Base-by-base conservation (phyloP, 2,329 filamentous ascomycete species). In the Sphaerostilbella broomeana region DNA sequence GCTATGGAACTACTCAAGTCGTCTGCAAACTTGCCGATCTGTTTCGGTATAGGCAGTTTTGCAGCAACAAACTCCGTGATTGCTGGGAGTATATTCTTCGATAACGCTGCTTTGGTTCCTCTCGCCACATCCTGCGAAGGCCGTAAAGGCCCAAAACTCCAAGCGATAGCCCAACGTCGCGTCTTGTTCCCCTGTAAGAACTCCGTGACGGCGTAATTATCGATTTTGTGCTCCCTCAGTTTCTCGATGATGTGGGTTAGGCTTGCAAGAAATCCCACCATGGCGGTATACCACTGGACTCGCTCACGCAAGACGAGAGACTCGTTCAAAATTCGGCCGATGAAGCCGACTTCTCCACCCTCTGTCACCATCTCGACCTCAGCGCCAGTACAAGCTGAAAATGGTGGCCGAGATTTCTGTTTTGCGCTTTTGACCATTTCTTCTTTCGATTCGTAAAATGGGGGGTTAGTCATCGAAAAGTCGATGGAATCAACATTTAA, bases 401-500 rank as follows among this genome's bases (percentile, higher is more conserved):
- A 76, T 0, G 89, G 84, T 0, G 79, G 79, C 0, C 72, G 70
- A 3, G 71, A 62, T 59, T 95, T 95, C 25, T 71, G 61, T 12
- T 68, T 59, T 0, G 85, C 82, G 2, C 81, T 82, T 4, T 67
- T 63, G 3, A 72, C 49, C 61, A 95, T 75, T 35, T 94, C 87
- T 5, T 71, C 62, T 3, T 73, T 64, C 0, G 85, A 88, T n/a
- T 70, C 61, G 65, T 95, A 97, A 64, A 98, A 98, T 0, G 92
- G 92, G 0, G 92, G 92, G 50, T 98, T 98, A 47, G 84, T 90
- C 79, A 97, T 94, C 43, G 77, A 79, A 57, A 97, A 95, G 56
- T 90, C 81, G 29, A 94, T 68, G 3, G 46, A 54, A 6, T 64
- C 56, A 4, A 75, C 56, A 16, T 58, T 61, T 1, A 80, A 54